Base-by-base conservation (phyloP, 306 rosid species). In the Citrullus amarus region DNA sequence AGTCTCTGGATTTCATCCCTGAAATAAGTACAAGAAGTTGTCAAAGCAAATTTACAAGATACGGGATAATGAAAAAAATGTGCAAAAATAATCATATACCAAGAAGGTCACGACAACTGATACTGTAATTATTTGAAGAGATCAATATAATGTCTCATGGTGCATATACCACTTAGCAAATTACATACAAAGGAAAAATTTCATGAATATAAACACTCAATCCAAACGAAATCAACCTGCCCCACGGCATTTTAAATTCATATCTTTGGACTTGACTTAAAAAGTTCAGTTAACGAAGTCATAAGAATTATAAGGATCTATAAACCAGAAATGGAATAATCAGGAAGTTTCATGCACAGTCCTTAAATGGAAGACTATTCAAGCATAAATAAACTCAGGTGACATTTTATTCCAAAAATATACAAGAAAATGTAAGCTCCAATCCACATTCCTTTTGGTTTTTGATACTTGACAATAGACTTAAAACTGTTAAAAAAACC, bases 1-100 rank as follows among this genome's bases (percentile, higher is more conserved):
- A 91, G 91, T 83, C 41, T 87, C 87, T 88, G 88, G 82, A 90
- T 84, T 82, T 85, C 96, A 81, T 75, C 90, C 54, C 99, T 92
- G 81, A 60, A 84, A 18, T 82, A 60, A 81, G 82, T 69, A 83
- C 80, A 80, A 79, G 54, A 81, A 81, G 57, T 50, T 54, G 76
- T 55, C 75, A 75, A 50, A 76, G 79, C 69, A 85, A 66, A 43
- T 9, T 17, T 18, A 15, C 41, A 77, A 36, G 28, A 67, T 22
- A 46, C 3, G 1, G 57, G 39, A 55, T 43, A 56, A 81, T 6
- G 53, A 41, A 46, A 56, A 65, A 71, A 72, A n/a, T 10, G 60
- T 28, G 44, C 8, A 50, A 71, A 71, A 25, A 46, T 25, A 48
- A 48, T 30, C 60, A 48, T 28, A 28, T 28, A 13, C 60, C 77